Evolutionary conservation across 2,329 filamentous ascomycete genomes (phyloP).

Genomic region (Stachybotrys chlorohalonatus): DNA sequence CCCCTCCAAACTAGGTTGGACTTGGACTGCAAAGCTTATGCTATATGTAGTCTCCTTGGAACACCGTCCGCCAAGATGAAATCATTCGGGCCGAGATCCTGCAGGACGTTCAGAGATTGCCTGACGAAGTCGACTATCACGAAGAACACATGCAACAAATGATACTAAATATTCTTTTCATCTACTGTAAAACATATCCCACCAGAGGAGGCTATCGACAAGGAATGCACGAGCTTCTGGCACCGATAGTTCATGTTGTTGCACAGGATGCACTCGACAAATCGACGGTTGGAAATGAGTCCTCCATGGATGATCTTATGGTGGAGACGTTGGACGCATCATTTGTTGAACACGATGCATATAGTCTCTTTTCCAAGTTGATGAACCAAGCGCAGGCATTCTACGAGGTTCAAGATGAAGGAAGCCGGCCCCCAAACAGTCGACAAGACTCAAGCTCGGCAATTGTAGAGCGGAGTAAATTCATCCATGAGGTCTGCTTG

Average conservation of each 20-base stretch:
- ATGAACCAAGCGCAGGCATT: slow-evolving; percentile 85
- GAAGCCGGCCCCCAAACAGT: slow-evolving; percentile 9
- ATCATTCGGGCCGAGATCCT: slow-evolving; percentile 76
- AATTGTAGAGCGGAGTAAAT: slow-evolving; percentile 78
- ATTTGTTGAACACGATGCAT: slow-evolving; percentile 85
- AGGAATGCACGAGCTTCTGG: slow-evolving; percentile 95
- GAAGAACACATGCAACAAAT: slow-evolving; percentile 67
- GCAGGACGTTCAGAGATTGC: slow-evolving; percentile 90
- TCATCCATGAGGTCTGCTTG: slow-evolving; percentile 77
- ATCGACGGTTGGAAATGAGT: slow-evolving; percentile 19
- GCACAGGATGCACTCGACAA: slow-evolving; percentile 69
- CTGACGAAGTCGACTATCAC: slow-evolving; percentile 85
- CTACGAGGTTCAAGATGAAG: slow-evolving; percentile 54
- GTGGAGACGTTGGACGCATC: slow-evolving; percentile 58
- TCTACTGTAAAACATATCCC: slow-evolving; percentile 89
- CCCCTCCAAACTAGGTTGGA: neutral
- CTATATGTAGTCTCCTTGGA: slow-evolving; percentile 72
- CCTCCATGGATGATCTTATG: slow-evolving; percentile 42
- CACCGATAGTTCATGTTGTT: slow-evolving; percentile 78
- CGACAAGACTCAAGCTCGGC: slow-evolving; percentile 29
- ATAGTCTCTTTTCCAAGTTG: slow-evolving; percentile 71
- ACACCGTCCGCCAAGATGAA: slow-evolving; percentile 77
- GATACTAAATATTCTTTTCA: slow-evolving; percentile 82
- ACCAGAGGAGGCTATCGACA: slow-evolving; percentile 86
- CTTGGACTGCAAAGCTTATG: slow-evolving; percentile 4